A percentile compares a stretch with the other conserved stretches of the same genome.
Conservation (phyloP, 1,284 basidiomycete species). For the Ganoderma multipileum region DNA sequence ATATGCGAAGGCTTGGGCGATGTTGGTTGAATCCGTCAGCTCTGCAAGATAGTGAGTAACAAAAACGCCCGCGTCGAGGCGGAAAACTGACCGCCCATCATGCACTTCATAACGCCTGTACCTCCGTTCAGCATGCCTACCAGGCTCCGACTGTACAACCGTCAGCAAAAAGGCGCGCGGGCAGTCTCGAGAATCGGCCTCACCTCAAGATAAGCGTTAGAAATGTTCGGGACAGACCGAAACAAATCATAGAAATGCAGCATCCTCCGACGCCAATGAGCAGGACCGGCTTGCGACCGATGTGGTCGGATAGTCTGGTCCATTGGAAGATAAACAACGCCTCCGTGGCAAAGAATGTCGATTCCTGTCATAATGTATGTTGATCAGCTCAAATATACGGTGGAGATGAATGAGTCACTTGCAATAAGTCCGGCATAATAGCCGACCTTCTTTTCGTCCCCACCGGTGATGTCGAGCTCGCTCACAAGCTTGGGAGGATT, state of each 20-base stretch:
- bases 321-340: conserved; percentile 64
- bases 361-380: conserved; percentile 50
- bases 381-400: not conserved
- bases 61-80: not conserved
- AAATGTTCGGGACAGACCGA: conserved; percentile 60
- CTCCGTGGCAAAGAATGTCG: conserved; percentile 62
- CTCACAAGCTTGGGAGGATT: conserved; percentile 52
- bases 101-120: conserved; percentile 59
- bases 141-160: conserved; percentile 49
- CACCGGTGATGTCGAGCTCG: conserved; percentile 54
- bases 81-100: conserved; percentile 41
- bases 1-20: conserved; percentile 55
- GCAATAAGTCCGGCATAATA: conserved; percentile 72
- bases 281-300: conserved; percentile 67
- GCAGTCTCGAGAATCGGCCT: conserved; percentile 29
- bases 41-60: conserved; percentile 36
- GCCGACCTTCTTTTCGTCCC: conserved; percentile 62
- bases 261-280: conserved; percentile 55
- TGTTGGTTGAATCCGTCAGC: conserved; percentile 58
- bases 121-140: conserved; percentile 61
- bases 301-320: conserved; percentile 61
- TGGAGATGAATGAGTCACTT: conserved; percentile 15
- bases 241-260: conserved; percentile 57
- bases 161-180: not conserved
- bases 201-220: conserved; percentile 40